A percentile compares a stretch with the other conserved stretches of the same genome.
These are phyloP conservation scores for Intubia oerlemansii DNA, from an alignment of 2,329 filamentous ascomycete species.

Conservation along the genomic window DNA sequence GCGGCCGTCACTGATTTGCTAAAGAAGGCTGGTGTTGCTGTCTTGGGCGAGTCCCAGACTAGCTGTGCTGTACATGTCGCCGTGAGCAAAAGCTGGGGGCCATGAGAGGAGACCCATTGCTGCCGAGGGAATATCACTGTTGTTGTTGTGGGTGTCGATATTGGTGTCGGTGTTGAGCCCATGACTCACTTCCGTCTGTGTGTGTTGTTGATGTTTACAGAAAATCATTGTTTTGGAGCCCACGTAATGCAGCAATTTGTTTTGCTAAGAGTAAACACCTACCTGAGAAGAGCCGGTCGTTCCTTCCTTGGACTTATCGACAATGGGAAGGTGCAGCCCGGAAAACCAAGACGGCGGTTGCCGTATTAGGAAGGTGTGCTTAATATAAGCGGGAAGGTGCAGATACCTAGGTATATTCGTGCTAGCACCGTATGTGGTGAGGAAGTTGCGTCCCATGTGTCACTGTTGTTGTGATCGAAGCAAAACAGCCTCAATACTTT, in stretches of 20 bases:
- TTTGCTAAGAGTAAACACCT: neutral
- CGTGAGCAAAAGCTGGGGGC: slow-evolving; percentile 2
- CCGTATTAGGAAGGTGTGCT: too few relatives aligned
- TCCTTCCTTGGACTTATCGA: neutral
- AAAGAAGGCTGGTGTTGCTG: slow-evolving; percentile 1
- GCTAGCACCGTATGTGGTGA: too few relatives aligned
- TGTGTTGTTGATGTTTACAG: neutral
- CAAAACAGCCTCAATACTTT: too few relatives aligned
- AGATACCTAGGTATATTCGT: too few relatives aligned
- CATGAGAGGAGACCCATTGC: slow-evolving; percentile 2
- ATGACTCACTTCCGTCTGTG: neutral
- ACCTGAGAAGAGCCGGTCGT: too few relatives aligned
- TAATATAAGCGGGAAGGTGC: too few relatives aligned
- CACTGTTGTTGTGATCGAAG: too few relatives aligned
- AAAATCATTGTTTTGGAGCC: too few relatives aligned
- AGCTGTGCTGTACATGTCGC: slow-evolving; percentile 5
- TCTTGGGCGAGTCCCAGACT: slow-evolving; percentile 1
- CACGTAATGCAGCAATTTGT: too few relatives aligned
- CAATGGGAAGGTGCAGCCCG: neutral
- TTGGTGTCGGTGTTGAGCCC: neutral
- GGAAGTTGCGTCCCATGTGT: too few relatives aligned
- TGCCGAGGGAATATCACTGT: slow-evolving; percentile 1
- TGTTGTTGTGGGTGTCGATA: neutral
- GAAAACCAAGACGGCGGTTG: too few relatives aligned
- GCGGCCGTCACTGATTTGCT: slow-evolving; percentile 2